Base-by-base conservation (phyloP, 208 protist genomes). In the Naegleria fowleri region DNA sequence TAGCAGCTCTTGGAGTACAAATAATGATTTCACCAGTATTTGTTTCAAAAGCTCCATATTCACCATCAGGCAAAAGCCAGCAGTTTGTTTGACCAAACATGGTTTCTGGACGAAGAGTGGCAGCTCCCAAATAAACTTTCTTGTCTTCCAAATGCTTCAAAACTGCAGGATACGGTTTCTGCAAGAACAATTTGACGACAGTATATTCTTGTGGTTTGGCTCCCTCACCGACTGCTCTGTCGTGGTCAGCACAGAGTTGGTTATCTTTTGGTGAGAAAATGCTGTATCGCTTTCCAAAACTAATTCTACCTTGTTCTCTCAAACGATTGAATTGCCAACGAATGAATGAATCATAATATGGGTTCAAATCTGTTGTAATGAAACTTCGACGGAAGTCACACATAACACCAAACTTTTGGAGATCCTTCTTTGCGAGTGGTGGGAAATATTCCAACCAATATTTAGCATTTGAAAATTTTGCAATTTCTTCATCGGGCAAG, bases 81-180 rank as follows among this genome's bases (percentile, higher is more conserved):
- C 98, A 99, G 94, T 99, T 99, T 76, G 99, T 99, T 94, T 99
- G 99, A 19, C 96, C 96, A 93, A 97, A 97, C 96, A 99, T 99
- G 43, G 99, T 99, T 95, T 99, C 99, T 40, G 99, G 97, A 43
- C 99, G 95, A 4, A 99, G 96, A n/a, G 99, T 99, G 15, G 98
- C 99, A 41, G 98, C 96, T 11, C 98, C 96, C 11, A 99, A 93
- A 92, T 97, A 98, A n/a, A 99, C 96, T n/a, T 94, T 94, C 36
- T 94, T 83, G 15, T 59, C n/a, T 51, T 88, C 41, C 6, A 88
- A 88, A 38, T 86, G 55, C 83, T 95, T 94, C 90, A 94, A 92
- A 76, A 87, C 59, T 55, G 93, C 93, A 87, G 96, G 95, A 92
- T 96, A 83, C 13, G 91, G 90, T 36, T 98, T 93, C 75, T 98